Conservation (phyloP, 805 yeast species). For the Wickerhamomyces subpelliculosus region DNA sequence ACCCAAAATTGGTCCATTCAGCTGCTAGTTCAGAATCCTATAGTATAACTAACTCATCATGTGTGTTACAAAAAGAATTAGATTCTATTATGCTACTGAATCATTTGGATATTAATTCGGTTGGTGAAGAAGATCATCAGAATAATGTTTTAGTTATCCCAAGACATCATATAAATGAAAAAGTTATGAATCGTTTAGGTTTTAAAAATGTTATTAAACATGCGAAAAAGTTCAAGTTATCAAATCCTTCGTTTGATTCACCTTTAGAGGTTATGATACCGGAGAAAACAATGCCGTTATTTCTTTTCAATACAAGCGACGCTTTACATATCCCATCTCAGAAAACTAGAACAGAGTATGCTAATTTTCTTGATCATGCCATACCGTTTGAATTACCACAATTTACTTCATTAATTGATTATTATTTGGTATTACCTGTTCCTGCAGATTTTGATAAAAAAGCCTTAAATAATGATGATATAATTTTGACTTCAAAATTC, state of each 20-base stretch:
- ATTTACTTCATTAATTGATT: conserved; percentile 29
- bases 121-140: neutral
- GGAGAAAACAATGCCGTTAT: conserved; percentile 25
- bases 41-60: neutral
- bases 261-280: conserved; percentile 25
- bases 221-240: conserved; percentile 16
- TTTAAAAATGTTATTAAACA: conserved; percentile 17
- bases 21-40: neutral
- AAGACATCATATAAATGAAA: conserved; percentile 17
- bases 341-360: conserved; percentile 12
- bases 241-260: conserved; percentile 8
- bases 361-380: conserved; percentile 22
- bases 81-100: neutral
- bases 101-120: neutral
- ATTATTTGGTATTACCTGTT: conserved; percentile 32
- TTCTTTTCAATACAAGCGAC: conserved; percentile 31
- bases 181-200: conserved; percentile 20
- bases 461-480: conserved; percentile 3
- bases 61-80: conserved; percentile 1
- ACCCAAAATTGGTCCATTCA: neutral
- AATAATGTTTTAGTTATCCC: conserved; percentile 24
- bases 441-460: conserved; percentile 13
- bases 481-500: conserved; percentile 4
- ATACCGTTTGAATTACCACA: conserved; percentile 35
- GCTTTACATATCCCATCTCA: conserved; percentile 9